Evolutionary conservation across 371 early-diverging fungal species (phyloP), one percentile per base, ranked within the genome.

Genomic region (Polyrhizophydium stewartii): DNA sequence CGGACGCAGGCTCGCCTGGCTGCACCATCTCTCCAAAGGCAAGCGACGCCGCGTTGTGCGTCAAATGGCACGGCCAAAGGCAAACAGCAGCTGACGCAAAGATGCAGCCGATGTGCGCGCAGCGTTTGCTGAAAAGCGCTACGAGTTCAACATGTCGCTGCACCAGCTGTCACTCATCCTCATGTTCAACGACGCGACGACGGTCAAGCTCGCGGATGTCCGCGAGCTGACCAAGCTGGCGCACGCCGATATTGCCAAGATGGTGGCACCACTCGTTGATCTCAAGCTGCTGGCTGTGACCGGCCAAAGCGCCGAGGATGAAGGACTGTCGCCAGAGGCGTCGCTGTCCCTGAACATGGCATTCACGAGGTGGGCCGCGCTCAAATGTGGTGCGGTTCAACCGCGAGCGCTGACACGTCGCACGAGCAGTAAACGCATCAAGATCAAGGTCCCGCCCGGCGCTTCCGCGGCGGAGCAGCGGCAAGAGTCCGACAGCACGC

Each of bases 1-100:
- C 56, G 95, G 95, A n/a, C 82, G 95, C 47, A 87, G 87, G 59
- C 64, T 94, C 56, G 77, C 85, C 21, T 94, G 95, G 95, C 80
- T 92, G 65, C 89, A 88, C 86, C 89, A 92, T 68, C 73, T 92
- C 62, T 88, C 86, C 12, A 79, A 87, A 79, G 92, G 91, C 87
- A 32, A 9, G 35, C 38, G 38, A n/a, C 61, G 19, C 1, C 24
- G 30, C 22, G n/a, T 38, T 40, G 28, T n/a, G n/a, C n/a, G n/a
- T n/a, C n/a, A n/a, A n/a, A n/a, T n/a, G n/a, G n/a, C n/a, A n/a
- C n/a, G n/a, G n/a, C n/a, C n/a, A n/a, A n/a, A n/a, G n/a, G n/a
- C n/a, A n/a, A n/a, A n/a, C n/a, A n/a, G n/a, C n/a, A n/a, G n/a
- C n/a, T n/a, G n/a, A n/a, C n/a, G n/a, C n/a, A n/a, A n/a, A n/a